Evolutionary conservation across 164 flowering plant species (phyloP).

Genomic region (Annona cherimola): DNA sequence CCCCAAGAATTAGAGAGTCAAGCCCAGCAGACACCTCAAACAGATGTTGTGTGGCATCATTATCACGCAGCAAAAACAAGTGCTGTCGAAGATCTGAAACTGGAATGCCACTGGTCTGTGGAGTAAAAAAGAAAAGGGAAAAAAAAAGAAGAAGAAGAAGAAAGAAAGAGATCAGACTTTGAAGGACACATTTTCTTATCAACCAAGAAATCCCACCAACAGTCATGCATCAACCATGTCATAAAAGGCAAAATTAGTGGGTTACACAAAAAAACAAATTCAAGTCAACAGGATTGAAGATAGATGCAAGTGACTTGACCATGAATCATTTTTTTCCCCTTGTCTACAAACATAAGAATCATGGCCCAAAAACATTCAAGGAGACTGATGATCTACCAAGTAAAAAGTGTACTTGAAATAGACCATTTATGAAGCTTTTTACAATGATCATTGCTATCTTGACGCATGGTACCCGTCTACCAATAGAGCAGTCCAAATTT

Average conservation of each 20-base stretch:
- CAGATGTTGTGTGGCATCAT: conserved; percentile 83
- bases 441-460: not conserved
- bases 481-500: not conserved
- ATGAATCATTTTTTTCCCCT: not conserved
- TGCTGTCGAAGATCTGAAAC: conserved; percentile 72
- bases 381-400: not conserved
- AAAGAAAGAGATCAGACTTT: not conserved
- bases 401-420: not conserved
- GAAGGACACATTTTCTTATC: not conserved
- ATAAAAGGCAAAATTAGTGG: not conserved
- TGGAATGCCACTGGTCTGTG: conserved; percentile 94
- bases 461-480: not conserved
- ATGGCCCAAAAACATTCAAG: not conserved
- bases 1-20: conserved; percentile 92
- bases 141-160: not conserved
- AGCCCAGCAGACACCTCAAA: conserved; percentile 97
- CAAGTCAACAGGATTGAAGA: not conserved
- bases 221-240: not conserved
- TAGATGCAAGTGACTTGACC: not conserved
- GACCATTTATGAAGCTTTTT: not conserved
- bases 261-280: not conserved
- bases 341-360: not conserved
- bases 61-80: conserved; percentile 73
- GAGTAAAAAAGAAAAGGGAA: conserved; percentile 1
- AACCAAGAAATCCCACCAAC: not conserved